phyloP scores from a whole-genome alignment of 1,284 basidiomycete genomes.

The Waitea zeae region DNA sequence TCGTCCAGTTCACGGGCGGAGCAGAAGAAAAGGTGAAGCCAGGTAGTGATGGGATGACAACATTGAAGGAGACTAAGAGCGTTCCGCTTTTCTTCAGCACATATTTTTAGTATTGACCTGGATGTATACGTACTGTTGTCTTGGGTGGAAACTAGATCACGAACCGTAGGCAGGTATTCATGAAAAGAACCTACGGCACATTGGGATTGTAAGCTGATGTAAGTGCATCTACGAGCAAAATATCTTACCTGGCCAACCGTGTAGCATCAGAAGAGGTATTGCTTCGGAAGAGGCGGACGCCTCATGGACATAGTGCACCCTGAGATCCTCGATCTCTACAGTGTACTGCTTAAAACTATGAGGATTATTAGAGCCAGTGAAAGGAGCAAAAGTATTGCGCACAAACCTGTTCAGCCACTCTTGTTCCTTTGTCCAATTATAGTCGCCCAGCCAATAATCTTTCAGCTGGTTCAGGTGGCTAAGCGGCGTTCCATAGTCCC shows the following conservation, averaged over 20 bases:
- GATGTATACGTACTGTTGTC: not conserved
- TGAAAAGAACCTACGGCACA: not conserved
- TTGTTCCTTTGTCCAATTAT: not conserved
- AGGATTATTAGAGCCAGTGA: not conserved
- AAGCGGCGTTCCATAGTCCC: not conserved
- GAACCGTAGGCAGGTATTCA: not conserved
- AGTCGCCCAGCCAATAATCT: not conserved
- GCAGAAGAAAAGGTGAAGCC: not conserved
- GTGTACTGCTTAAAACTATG: not conserved
- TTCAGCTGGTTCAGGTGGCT: not conserved
- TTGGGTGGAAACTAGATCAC: not conserved
- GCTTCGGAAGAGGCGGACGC: not conserved
- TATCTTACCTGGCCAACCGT: not conserved
- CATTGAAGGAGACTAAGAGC: not conserved
- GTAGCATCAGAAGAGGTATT: not conserved
- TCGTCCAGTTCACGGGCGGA: not conserved
- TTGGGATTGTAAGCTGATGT: not conserved
- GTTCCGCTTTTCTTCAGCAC: not conserved
- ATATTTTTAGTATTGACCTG: not conserved
- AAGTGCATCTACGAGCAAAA: not conserved
- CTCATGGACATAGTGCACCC: not conserved
- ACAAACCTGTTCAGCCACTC: not conserved
- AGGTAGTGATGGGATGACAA: not conserved
- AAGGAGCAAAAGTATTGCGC: not conserved
- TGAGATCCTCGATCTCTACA: not conserved